These are phyloP conservation scores for Chaetomiaceae sp. DNA, from an alignment of 2,329 filamentous ascomycete genomes.

Conservation along the genomic window DNA sequence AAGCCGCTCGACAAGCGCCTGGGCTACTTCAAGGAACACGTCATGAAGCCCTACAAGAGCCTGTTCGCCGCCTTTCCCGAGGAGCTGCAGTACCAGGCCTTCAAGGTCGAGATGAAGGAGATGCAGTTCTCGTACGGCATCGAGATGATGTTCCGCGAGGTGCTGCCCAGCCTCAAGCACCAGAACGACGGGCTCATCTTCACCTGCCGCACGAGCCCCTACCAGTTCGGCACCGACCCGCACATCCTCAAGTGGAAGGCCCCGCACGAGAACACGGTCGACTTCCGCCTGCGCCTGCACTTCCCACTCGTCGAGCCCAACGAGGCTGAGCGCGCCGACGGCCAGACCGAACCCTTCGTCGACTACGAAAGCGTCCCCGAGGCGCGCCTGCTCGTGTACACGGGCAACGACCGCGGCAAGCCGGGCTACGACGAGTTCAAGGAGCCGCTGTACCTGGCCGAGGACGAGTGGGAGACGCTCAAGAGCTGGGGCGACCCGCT, in stretches of 20 bases:
- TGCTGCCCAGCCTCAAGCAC: conserved; percentile 79
- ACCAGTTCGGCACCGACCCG: conserved; percentile 84
- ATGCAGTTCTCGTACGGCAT: conserved; percentile 88
- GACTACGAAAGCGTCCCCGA: conserved; percentile 78
- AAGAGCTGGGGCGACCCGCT: conserved; percentile 70
- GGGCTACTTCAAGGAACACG: conserved; percentile 74
- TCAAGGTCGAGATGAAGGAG: conserved; percentile 79
- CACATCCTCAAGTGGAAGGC: conserved; percentile 99
- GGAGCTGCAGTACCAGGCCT: conserved; percentile 66
- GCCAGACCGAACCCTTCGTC: conserved; percentile 54
- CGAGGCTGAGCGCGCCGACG: conserved; percentile 62
- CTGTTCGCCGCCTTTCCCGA: conserved; percentile 62
- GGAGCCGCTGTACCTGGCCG: conserved; percentile 59
- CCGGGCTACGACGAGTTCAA: conserved; percentile 60
- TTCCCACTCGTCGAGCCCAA: conserved; percentile 71
- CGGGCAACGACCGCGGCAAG: conserved; percentile 50
- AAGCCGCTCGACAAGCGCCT: conserved; percentile 82
- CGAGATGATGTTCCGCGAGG: conserved; percentile 84
- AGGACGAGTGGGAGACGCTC: conserved; percentile 76
- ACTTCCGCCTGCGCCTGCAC: conserved; percentile 74
- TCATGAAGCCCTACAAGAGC: conserved; percentile 66
- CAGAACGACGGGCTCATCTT: conserved; percentile 97
- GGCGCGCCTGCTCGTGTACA: conserved; percentile 67
- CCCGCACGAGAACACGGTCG: conserved; percentile 88
- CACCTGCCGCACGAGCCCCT: conserved; percentile 83